Base-by-base conservation (phyloP, 805 yeast species). In the Yarrowia sp. region DNA sequence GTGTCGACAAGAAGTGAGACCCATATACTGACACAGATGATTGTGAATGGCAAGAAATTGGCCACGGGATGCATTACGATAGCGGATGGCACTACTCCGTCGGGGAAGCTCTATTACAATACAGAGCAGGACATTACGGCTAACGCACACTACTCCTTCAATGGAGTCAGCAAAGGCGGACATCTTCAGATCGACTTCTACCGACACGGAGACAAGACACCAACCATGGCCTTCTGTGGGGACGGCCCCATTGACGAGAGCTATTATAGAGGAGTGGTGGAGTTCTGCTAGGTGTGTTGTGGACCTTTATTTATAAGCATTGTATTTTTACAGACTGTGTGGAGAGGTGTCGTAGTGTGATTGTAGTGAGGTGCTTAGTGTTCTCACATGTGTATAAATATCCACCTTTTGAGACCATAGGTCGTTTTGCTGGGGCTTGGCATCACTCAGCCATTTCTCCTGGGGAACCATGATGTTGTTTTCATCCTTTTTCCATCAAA, bases 31-130 rank as follows among this genome's bases (percentile, higher is more conserved):
- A 70, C 33, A n/a, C 66, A 21, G 73, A 69, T 19, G 66, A 40
- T 26, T 72, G 73, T 30, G 61, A 72, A 17, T 32, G 70, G 59
- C 58, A 67, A 35, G 65, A 67, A 49, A 40, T 59, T 19, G 19
- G 62, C 35, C 44, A 68, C 28, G 70, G 71, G 56, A 49, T 40
- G 28, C 67, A 65, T 49, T 38, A 54, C 61, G 46, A 54, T 54
- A 54, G 61, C 61, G 22, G 61, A 54, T 26, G 35, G 24, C 12
- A 54, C 61, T 4, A 54, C 61, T 14, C 61, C 61, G 40, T 22
- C 48, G 5, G 73, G 73, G n/a, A 64, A 65, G n/a, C 58, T 71
- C 30, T 65, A 67, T 44, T 71, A 66, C 58, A 66, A 68, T 40
- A 62, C 66, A 11, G 52, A 68, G 24, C 67, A 69, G 33, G 69